Conservation (phyloP, 768 basidiomycete species). For the Boletus edulis region DNA sequence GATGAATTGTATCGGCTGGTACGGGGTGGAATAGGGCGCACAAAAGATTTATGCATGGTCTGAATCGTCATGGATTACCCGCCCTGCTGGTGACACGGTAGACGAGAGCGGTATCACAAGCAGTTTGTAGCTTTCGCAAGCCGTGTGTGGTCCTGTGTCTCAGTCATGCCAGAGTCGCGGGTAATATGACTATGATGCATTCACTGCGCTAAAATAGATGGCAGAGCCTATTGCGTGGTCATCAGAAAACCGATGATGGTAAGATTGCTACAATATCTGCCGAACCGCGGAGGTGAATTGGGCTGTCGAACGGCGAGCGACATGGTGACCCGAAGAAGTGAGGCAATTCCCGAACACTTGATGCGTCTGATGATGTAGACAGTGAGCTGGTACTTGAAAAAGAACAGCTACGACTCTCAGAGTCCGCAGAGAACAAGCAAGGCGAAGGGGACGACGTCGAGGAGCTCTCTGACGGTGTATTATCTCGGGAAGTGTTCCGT, state of each 20-base stretch:
- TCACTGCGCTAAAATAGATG: background rate
- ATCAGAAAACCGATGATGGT: background rate
- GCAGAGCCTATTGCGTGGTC: background rate
- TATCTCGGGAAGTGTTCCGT: background rate
- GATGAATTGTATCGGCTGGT: too few species aligned
- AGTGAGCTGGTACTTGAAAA: background rate
- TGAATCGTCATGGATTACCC: too few species aligned
- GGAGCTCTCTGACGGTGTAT: conserved; percentile 7
- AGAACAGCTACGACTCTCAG: background rate
- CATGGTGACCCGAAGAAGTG: background rate
- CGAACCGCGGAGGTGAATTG: background rate
- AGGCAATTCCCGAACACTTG: background rate
- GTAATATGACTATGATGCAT: background rate
- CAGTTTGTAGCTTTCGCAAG: too few species aligned
- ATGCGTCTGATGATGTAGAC: conserved; percentile 1
- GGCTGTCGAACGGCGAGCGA: background rate
- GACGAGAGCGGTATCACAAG: too few species aligned
- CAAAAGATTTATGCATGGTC: too few species aligned
- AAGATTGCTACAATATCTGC: background rate
- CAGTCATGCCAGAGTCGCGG: too few species aligned
- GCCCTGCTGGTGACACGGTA: too few species aligned
- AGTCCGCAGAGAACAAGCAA: background rate
- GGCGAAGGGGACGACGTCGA: conserved; percentile 5
- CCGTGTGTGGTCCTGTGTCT: background rate
- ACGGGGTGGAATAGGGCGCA: too few species aligned